phyloP scores from a whole-genome alignment of 2,329 filamentous ascomycete genomes.

The Colletotrichum sojae region DNA sequence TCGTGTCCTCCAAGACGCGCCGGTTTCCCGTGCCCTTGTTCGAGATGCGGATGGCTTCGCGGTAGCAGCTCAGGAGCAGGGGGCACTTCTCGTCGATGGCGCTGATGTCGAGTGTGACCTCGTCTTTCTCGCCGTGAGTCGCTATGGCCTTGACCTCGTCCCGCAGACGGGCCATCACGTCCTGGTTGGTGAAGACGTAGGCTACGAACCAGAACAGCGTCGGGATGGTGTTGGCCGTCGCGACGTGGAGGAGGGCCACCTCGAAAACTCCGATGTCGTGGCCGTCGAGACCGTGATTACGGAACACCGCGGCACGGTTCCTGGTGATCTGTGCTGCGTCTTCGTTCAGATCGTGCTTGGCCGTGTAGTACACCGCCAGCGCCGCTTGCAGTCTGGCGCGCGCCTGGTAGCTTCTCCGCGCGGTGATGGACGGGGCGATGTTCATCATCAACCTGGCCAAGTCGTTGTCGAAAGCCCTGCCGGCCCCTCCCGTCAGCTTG shows the following conservation, averaged over 20 bases:
- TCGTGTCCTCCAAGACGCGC: slow-evolving; percentile 57
- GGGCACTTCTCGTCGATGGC: slow-evolving; percentile 56
- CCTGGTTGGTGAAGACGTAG: slow-evolving; percentile 47
- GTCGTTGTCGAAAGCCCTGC: slow-evolving; percentile 22
- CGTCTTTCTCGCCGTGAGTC: slow-evolving; percentile 24
- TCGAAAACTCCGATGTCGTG: slow-evolving; percentile 50
- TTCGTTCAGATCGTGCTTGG: slow-evolving; percentile 45
- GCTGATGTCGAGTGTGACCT: slow-evolving; percentile 52
- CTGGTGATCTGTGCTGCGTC: slow-evolving; percentile 47
- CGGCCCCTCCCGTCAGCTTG: too few relatives aligned
- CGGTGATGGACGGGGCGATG: slow-evolving; percentile 48
- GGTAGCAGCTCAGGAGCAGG: slow-evolving; percentile 59
- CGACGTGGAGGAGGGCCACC: slow-evolving; percentile 47
- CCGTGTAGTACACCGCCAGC: slow-evolving; percentile 50
- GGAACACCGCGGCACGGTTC: slow-evolving; percentile 47
- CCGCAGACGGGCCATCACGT: slow-evolving; percentile 46
- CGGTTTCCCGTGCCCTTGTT: slow-evolving; percentile 56
- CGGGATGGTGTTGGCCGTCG: slow-evolving; percentile 53
- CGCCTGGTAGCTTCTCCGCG: slow-evolving; percentile 48
- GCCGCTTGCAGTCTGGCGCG: slow-evolving; percentile 45
- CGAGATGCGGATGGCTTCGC: slow-evolving; percentile 59
- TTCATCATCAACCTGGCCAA: slow-evolving; percentile 43
- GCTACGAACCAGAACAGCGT: slow-evolving; percentile 54
- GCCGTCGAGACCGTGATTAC: slow-evolving; percentile 47
- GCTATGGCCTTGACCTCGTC: slow-evolving; percentile 44